phyloP scores from a whole-genome alignment of 2,329 filamentous ascomycete genomes.

The Aspergillus puulaauensis region DNA sequence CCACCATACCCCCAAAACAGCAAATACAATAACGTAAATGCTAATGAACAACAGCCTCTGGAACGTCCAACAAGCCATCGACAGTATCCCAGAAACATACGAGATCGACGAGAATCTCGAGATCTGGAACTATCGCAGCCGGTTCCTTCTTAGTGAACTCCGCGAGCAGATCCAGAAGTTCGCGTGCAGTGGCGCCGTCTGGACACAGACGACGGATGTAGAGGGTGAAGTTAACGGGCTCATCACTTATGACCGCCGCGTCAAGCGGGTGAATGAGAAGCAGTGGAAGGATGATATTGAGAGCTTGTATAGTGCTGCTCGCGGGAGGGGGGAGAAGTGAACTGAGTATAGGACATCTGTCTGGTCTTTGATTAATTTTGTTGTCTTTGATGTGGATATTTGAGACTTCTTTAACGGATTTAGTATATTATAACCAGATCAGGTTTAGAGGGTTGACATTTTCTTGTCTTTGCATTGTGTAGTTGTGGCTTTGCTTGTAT shows the following conservation, averaged over 20 bases:
- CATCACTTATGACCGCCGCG: conserved; percentile 65
- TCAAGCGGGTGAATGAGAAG: conserved; percentile 53
- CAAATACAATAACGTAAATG: not conserved
- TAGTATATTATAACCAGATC: no score
- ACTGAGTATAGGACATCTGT: no score
- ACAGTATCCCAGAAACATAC: conserved; percentile 65
- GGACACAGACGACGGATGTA: conserved; percentile 73
- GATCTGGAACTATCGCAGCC: conserved; percentile 66
- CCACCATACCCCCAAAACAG: no score
- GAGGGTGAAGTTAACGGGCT: conserved; percentile 74
- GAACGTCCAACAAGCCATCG: conserved; percentile 61
- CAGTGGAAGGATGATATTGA: conserved; percentile 64
- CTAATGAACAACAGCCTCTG: conserved; percentile 52
- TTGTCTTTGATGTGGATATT: not conserved
- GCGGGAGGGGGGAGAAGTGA: not conserved
- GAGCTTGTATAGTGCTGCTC: conserved; percentile 58
- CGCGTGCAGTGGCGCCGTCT: conserved; percentile 66
- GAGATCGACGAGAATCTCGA: conserved; percentile 61
- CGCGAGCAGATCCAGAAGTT: conserved; percentile 53
- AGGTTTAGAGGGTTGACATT: no score
- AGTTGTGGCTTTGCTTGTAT: no score
- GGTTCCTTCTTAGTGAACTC: conserved; percentile 51
- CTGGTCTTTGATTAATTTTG: not conserved
- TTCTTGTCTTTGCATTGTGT: no score
- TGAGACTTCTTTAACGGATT: not conserved